Conservation (phyloP, 805 yeast genomes). For the Starmera dryadoides region DNA sequence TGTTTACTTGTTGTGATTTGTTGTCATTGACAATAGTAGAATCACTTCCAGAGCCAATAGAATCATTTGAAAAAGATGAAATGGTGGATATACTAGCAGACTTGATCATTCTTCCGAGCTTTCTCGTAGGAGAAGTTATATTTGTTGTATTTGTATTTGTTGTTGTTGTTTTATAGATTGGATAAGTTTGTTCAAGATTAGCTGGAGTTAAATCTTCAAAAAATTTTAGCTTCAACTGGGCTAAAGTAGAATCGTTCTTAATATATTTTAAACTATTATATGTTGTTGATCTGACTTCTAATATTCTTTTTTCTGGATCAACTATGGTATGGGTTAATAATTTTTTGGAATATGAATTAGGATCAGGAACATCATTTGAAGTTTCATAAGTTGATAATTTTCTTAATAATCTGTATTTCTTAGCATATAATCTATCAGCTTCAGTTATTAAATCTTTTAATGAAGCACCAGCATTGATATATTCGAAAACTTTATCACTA, state of each 20-base stretch:
- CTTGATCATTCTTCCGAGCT: constrained; percentile 16
- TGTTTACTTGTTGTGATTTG: too few relatives aligned
- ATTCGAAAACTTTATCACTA: constrained; percentile 14
- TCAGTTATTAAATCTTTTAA: constrained; percentile 17
- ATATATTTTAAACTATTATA: constrained; percentile 8
- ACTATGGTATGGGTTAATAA: constrained; percentile 8
- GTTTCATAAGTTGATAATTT: constrained; percentile 16
- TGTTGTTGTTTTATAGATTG: background rate
- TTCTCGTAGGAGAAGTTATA: constrained; percentile 13
- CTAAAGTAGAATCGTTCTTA: constrained; percentile 7
- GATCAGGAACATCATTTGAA: constrained; percentile 6
- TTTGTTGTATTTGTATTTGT: too few relatives aligned
- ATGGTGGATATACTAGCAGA: constrained; percentile 22
- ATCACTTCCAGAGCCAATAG: too few relatives aligned
- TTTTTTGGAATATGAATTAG: constrained; percentile 1
- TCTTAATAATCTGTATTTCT: constrained; percentile 14
- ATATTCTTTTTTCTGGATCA: constrained; percentile 8
- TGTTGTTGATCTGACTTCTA: constrained; percentile 2
- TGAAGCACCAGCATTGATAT: constrained; percentile 14
- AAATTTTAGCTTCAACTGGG: constrained; percentile 7
- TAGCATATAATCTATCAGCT: constrained; percentile 13
- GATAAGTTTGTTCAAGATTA: background rate
- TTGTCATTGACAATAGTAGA: too few relatives aligned
- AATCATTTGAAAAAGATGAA: constrained; percentile 9
- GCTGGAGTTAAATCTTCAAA: background rate